Evolutionary conservation across 345 rosid species (phyloP), one percentile per base, ranked within the genome.

Genomic region (Reutealis trisperma): DNA sequence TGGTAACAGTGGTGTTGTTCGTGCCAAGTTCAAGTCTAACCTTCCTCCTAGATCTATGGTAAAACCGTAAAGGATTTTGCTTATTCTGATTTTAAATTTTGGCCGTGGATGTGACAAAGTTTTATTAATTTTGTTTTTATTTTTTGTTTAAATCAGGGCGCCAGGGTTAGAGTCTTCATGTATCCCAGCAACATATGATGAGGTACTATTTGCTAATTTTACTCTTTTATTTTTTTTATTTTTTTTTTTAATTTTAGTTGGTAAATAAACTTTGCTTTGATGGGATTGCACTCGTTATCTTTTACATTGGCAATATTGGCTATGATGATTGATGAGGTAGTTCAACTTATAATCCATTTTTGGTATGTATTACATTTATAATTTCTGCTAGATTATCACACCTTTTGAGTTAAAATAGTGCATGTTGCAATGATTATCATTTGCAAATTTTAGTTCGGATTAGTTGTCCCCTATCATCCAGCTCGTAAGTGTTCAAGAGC

Each of bases 81-180:
- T 22, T 8, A 3, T 41, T 22, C 62, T 22, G 24, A 22, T 63
- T 11, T 14, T 9, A 22, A 1, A 19, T 14, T 63, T n/a, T 3
- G 8, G 19, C 27, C 10, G 18, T n/a, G 4, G 12, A 24, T 30
- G 9, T 6, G 18, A 7, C 3, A 18, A 27, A 1, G 1, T 61
- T 8, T 63, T 60, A 8, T n/a, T 58, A 45, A 15, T 59, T 7
- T 52, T 2, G 18, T 32, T 0, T 49, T 27, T 32, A 5, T 77
- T 54, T 52, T 14, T 0, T 18, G 37, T 22, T 22, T 45, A 65
- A 70, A 34, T 34, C 80, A 90, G 93, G 91, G 93, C 47, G 85
- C 41, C 62, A 85, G 69, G 49, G 91, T 90, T 0, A 81, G 93
- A 83, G 93, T 88, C 25, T 65, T 75, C 25, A 75, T 75, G 78